Percentiles rank a stretch among this genome's conserved stretches.
These are phyloP conservation scores for Tetracentron sinense DNA, from an alignment of 164 flowering plant species.

Conservation along the genomic window DNA sequence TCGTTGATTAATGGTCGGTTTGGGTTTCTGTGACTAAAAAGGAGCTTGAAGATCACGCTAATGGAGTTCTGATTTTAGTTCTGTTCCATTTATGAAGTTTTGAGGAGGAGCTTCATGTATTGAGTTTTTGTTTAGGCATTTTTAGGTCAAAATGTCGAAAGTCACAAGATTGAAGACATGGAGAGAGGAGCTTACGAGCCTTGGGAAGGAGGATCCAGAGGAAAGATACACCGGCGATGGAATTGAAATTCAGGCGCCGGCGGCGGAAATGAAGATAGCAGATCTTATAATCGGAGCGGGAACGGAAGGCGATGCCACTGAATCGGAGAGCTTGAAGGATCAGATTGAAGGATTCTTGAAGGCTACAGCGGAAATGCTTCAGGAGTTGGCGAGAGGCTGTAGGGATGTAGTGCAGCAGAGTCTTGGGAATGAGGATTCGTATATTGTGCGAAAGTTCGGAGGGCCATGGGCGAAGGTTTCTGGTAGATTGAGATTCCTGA, in stretches of 20 bases:
- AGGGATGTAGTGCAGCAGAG: constrained; percentile 69
- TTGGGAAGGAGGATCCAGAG: constrained; percentile 54
- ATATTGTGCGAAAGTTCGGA: constrained; percentile 44
- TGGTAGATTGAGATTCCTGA: constrained; percentile 52
- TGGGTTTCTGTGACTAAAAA: constrained; percentile 8
- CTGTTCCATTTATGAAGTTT: neutral
- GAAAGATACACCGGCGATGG: constrained; percentile 32
- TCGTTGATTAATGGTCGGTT: constrained; percentile 22
- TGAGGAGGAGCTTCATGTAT: constrained; percentile 6
- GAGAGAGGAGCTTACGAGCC: constrained; percentile 62
- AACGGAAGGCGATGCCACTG: constrained; percentile 15
- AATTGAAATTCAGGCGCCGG: constrained; percentile 17
- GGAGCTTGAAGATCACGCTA: constrained; percentile 31
- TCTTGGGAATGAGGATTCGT: constrained; percentile 63
- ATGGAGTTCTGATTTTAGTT: neutral
- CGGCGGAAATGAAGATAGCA: constrained; percentile 6
- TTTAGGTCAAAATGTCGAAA: constrained; percentile 34
- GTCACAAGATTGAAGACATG: constrained; percentile 40
- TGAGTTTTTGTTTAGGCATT: neutral
- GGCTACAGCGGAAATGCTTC: constrained; percentile 69
- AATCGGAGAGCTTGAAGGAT: constrained; percentile 55
- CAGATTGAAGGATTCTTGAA: constrained; percentile 66
- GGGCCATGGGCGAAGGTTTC: constrained; percentile 48
- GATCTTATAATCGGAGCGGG: neutral
- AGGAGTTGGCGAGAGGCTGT: constrained; percentile 75